Evolutionary conservation across 441 rosid genomes (phyloP).

Genomic region (Syzygium syzygioides): DNA sequence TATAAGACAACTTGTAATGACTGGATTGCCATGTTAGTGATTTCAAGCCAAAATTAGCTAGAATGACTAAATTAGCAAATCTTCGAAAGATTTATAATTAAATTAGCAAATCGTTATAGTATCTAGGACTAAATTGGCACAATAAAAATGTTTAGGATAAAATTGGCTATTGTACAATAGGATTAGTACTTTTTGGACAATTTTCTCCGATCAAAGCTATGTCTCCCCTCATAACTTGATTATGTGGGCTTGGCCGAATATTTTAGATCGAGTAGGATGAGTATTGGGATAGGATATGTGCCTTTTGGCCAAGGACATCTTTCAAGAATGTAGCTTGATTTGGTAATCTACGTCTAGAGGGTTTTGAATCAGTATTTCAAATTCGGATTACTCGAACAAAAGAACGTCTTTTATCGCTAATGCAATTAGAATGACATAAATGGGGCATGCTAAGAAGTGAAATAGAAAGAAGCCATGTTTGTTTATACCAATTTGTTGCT

Average conservation of each 20-base stretch:
- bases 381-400: accelerated
- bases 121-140: not conserved
- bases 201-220: not conserved
- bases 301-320: not conserved
- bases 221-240: not conserved
- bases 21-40: accelerated
- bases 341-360: not conserved
- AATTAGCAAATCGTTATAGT: not conserved
- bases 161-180: not conserved
- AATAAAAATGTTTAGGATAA: not conserved
- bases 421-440: not conserved
- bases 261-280: not conserved
- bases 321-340: not conserved
- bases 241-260: not conserved
- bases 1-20: accelerated
- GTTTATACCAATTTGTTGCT: not conserved
- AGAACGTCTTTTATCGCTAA: not conserved
- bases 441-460: not conserved
- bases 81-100: not conserved
- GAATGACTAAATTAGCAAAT: not conserved
- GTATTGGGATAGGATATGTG: not conserved
- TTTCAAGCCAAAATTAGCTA: not conserved
- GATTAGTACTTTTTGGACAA: not conserved
- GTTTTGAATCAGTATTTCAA: not conserved
- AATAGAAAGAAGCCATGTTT: not conserved